These are phyloP conservation scores for Salix brachista DNA, from an alignment of 345 rosid genomes.

Conservation along the genomic window DNA sequence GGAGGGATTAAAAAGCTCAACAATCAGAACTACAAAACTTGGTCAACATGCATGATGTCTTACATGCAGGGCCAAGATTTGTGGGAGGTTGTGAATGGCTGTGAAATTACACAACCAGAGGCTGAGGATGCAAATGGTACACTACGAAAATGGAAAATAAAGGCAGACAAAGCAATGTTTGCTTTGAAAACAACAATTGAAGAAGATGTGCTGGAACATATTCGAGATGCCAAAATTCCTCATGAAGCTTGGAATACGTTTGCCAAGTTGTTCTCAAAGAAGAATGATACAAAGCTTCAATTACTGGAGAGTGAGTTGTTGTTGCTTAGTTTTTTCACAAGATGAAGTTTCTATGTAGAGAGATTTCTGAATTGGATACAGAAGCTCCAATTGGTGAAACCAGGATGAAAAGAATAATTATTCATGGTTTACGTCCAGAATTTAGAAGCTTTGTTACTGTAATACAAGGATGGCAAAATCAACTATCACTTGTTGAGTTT, in stretches of 20 bases:
- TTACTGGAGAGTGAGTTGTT: background rate
- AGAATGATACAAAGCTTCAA: background rate
- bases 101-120: background rate
- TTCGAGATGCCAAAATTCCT: background rate
- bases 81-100: background rate
- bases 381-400: background rate
- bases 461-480: constrained; percentile 7
- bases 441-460: background rate
- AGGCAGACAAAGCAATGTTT: background rate
- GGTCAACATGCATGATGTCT: no score
- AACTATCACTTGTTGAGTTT: constrained; percentile 7
- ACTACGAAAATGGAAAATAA: background rate
- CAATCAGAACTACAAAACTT: no score
- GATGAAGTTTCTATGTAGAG: background rate
- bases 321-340: background rate
- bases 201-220: background rate
- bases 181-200: background rate
- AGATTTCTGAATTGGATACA: background rate
- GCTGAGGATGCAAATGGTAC: background rate
- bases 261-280: background rate
- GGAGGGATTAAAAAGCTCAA: background rate
- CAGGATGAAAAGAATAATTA: constrained; percentile 7
- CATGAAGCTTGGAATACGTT: background rate
- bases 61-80: no score
- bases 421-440: background rate